Evolutionary conservation across 306 rosid genomes (phyloP).

Genomic region (Quercus gilva): DNA sequence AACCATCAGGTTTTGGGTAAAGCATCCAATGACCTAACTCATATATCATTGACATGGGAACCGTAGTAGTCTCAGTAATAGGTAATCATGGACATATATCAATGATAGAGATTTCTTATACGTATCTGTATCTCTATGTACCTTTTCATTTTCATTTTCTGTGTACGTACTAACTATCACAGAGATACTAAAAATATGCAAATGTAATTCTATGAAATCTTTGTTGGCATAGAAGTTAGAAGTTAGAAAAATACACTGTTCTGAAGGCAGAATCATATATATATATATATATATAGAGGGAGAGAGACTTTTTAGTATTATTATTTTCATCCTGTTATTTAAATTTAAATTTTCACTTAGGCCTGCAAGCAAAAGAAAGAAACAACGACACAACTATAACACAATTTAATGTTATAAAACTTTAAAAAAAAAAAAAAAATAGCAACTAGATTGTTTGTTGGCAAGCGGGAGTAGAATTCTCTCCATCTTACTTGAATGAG

Average conservation of each 20-base stretch:
- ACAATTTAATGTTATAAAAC: conserved; percentile 4
- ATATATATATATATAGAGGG: conserved; percentile 21
- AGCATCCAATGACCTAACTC: conserved; percentile 34
- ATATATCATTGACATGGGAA: conserved; percentile 37
- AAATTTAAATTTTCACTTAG: not conserved
- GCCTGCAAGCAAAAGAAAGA: not conserved
- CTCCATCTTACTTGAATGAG: no score
- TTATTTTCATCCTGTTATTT: not conserved
- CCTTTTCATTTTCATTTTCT: not conserved
- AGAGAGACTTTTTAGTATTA: conserved; percentile 22
- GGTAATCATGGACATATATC: conserved; percentile 31
- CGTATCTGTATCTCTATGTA: conserved; percentile 10
- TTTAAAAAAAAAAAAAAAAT: conserved; percentile 32
- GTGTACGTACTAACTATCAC: conserved; percentile 17
- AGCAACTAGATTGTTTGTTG: conserved; percentile 29
- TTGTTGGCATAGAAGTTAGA: conserved; percentile 21
- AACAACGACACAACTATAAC: not conserved
- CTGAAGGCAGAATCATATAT: conserved; percentile 30
- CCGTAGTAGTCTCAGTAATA: conserved; percentile 22
- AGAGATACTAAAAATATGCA: conserved; percentile 41
- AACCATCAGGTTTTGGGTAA: conserved; percentile 48
- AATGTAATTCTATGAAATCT: conserved; percentile 42
- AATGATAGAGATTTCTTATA: conserved; percentile 41
- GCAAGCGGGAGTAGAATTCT: conserved; percentile 15
- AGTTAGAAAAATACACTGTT: conserved; percentile 27